phyloP scores from a whole-genome alignment of 306 rosid genomes.

The Citrullus mucosospermus region DNA sequence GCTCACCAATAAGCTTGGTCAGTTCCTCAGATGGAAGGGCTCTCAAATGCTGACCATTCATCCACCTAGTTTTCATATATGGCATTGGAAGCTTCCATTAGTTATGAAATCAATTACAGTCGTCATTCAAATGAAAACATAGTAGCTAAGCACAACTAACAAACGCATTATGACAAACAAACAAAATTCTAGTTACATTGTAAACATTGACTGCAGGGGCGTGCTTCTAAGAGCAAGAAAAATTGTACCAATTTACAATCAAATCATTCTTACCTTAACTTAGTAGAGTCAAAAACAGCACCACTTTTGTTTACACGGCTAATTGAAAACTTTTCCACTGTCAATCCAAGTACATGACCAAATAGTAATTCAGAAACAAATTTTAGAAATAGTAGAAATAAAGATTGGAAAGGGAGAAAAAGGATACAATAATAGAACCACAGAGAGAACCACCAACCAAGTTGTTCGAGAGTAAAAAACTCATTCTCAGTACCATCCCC shows the following conservation, averaged over 20 bases:
- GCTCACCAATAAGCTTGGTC: constrained; percentile 59
- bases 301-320: constrained; percentile 87
- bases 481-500: constrained; percentile 96
- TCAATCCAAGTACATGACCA: not conserved
- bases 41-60: constrained; percentile 92
- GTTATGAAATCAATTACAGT: not conserved
- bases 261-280: constrained; percentile 42
- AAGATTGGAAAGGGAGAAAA: not conserved
- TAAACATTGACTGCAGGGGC: not conserved
- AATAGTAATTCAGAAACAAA: not conserved
- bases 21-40: constrained; percentile 54
- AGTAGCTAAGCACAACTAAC: not conserved
- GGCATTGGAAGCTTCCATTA: not conserved
- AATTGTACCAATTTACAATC: not conserved
- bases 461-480: constrained; percentile 51
- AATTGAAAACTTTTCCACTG: constrained; percentile 86
- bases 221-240: not conserved
- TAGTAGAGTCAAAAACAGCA: constrained; percentile 71
- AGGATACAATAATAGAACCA: constrained; percentile 5
- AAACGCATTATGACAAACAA: not conserved
- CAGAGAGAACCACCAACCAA: constrained; percentile 40
- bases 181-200: not conserved
- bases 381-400: not conserved
- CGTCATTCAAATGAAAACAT: not conserved
- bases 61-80: constrained; percentile 43